Conservation (phyloP, 441 rosid species). For the Croton laevigatus region DNA sequence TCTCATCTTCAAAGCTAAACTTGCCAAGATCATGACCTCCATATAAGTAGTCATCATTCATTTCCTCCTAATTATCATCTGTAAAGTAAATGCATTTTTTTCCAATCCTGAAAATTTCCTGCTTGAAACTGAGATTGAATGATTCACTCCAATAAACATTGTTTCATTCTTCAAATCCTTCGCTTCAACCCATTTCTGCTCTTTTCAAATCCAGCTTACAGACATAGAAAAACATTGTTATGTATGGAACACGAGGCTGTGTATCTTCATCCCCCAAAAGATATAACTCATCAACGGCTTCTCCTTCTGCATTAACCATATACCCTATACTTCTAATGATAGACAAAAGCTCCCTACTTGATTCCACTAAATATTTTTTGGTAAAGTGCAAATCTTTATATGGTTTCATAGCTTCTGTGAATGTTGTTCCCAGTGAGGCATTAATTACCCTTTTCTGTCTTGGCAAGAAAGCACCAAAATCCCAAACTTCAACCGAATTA, state of each 20-base stretch:
- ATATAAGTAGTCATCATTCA: constrained; percentile 22
- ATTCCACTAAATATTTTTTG: constrained; percentile 21
- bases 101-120: not conserved
- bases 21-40: constrained; percentile 41
- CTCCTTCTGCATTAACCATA: constrained; percentile 15
- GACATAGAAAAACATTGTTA: constrained; percentile 25
- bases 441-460: constrained; percentile 13
- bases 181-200: constrained; percentile 21
- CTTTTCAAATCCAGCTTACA: constrained; percentile 20
- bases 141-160: constrained; percentile 35
- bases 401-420: not conserved
- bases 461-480: constrained; percentile 3
- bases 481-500: constrained; percentile 22
- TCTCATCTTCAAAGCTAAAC: constrained; percentile 23
- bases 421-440: not conserved
- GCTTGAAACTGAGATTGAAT: constrained; percentile 21
- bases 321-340: constrained; percentile 23
- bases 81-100: constrained; percentile 31
- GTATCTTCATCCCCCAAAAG: not conserved
- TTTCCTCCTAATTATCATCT: constrained; percentile 29
- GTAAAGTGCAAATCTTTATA: not conserved
- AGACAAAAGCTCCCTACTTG: constrained; percentile 18
- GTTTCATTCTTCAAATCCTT: constrained; percentile 20
- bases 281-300: not conserved
- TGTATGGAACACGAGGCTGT: constrained; percentile 25